phyloP scores from a whole-genome alignment of 2,329 filamentous ascomycete genomes.

The Beauveria pseudobassiana region DNA sequence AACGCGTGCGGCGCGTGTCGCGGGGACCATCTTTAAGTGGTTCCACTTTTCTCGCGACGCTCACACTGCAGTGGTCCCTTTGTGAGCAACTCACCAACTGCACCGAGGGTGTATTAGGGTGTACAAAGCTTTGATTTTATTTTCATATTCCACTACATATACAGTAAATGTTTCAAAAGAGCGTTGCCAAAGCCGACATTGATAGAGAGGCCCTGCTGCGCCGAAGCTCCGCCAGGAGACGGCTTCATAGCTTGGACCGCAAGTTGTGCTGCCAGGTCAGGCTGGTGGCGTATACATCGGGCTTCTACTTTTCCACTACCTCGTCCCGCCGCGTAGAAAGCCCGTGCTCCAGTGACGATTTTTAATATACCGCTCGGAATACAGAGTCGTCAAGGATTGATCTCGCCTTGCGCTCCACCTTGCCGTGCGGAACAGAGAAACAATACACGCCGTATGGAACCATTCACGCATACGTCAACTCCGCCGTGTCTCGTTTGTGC shows the following conservation, averaged over 20 bases:
- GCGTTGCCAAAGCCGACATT: conserved; percentile 7
- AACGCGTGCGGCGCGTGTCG: conserved; percentile 10
- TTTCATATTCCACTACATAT: background rate
- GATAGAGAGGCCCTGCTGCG: background rate
- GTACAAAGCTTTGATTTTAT: background rate
- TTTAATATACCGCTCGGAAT: conserved; percentile 65
- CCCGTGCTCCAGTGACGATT: background rate
- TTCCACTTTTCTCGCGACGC: conserved; percentile 13
- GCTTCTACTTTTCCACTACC: conserved; percentile 11
- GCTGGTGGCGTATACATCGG: background rate
- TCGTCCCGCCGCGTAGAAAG: conserved; percentile 10
- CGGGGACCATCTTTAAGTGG: conserved; percentile 13
- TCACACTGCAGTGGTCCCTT: conserved; percentile 2
- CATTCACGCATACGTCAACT: background rate
- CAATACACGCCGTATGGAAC: conserved; percentile 9
- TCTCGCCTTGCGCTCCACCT: conserved; percentile 73
- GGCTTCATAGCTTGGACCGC: conserved; percentile 1
- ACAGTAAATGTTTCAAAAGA: conserved; percentile 4
- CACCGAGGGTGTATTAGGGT: background rate
- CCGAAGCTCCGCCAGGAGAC: conserved; percentile 3
- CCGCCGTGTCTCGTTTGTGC: background rate
- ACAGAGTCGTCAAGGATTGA: conserved; percentile 66
- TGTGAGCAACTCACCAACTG: background rate
- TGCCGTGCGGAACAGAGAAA: conserved; percentile 52
- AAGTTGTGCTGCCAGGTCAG: conserved; percentile 7